Evolutionary conservation across 106 monocot species (phyloP).

Genomic region (Dendrobium catenatum): DNA sequence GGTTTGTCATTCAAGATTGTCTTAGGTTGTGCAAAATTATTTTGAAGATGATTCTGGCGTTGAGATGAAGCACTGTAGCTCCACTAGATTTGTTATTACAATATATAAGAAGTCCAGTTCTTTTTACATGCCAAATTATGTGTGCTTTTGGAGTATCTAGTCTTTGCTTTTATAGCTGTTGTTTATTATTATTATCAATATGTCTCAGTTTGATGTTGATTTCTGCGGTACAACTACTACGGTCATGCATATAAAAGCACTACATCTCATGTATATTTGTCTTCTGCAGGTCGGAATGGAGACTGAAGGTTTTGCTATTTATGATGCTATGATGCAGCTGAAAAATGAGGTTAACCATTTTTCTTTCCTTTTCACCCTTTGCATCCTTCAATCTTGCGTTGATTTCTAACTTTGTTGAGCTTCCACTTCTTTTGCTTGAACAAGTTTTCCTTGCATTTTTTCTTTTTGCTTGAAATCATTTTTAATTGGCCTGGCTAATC

Average conservation of each 20-base stretch:
- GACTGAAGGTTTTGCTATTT: slow-evolving; percentile 93
- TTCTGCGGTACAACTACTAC: not conserved
- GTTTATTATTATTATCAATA: not conserved
- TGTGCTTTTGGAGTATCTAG: not conserved
- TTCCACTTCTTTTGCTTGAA: not conserved
- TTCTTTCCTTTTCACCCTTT: not conserved
- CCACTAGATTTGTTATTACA: too few relatives aligned
- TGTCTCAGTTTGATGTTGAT: not conserved
- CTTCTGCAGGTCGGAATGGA: slow-evolving; percentile 84
- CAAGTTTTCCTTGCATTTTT: not conserved
- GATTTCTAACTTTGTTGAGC: not conserved
- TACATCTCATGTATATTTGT: not conserved
- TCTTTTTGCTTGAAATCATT: not conserved
- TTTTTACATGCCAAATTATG: not conserved
- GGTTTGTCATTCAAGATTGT: not conserved
- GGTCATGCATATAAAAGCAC: not conserved
- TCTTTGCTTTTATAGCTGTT: not conserved
- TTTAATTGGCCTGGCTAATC: too few relatives aligned
- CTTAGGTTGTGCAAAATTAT: too few relatives aligned
- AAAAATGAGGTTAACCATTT: slow-evolving; percentile 77
- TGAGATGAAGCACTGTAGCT: too few relatives aligned
- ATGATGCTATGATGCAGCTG: slow-evolving; percentile 97
- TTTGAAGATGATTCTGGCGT: too few relatives aligned
- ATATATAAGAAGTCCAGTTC: not conserved
- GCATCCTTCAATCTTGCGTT: not conserved